Base-by-base conservation (phyloP, 257 asterid genomes). In the Nicotiana knightiana region DNA sequence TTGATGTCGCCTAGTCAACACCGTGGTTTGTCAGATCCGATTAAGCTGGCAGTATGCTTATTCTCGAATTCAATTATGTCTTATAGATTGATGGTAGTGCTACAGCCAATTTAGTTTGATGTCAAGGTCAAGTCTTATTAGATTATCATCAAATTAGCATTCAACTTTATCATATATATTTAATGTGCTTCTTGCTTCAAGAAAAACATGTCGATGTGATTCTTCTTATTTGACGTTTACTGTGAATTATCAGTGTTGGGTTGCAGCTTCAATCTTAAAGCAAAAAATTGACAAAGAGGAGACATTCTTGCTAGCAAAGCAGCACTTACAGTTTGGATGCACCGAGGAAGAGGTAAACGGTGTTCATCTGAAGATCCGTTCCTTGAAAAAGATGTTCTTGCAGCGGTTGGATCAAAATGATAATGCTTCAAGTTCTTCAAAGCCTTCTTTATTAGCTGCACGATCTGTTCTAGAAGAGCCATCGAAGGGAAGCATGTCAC, bases 161-260 rank as follows among this genome's bases (percentile, higher is more conserved):
- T 64, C 70, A 64, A 13, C 37, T 26, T 63, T 63, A 11, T 62
- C 8, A 9, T 62, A 24, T 24, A 62, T 32, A 57, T 57, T 71
- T 46, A 48, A 15, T 71, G 79, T 51, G 79, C 63, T 26, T 73
- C 79, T 73, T 73, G 79, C 61, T 71, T 46, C 15, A 26, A 26
- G 39, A 26, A 15, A 71, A 48, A 26, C 63, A 26, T 51, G 79
- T 51, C 4, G 57, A 35, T 81, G 13, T 66, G 54, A 51, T 58
- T 81, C 61, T 81, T 51, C 57, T 66, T 65, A 67, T 71, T 66
- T 73, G 80, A 84, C 33, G 13, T 81, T 53, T 67, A 58, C 81
- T 81, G 75, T 83, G 59, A 46, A 71, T 78, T 46, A 26, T 80
- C 89, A 89, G 92, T 89, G 88, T 87, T 86, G 90, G 92, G 79